Base-by-base conservation (phyloP, 352 stramenopile genomes). In the Globisporangium megalacanthum region DNA sequence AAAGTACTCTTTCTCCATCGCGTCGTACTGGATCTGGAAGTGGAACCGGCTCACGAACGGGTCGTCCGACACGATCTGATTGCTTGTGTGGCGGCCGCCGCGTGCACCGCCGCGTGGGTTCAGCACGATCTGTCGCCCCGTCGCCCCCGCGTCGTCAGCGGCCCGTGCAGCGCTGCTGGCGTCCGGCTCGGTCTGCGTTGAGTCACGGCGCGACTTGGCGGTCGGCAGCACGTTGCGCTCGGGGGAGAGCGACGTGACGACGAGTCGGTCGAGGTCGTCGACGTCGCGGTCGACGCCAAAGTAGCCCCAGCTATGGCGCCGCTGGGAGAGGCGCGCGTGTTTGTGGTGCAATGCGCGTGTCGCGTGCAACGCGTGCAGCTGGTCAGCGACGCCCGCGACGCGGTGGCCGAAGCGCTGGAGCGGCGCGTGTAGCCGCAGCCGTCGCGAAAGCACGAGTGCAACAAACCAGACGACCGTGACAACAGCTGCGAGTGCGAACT, bases 31-130 rank as follows among this genome's bases (percentile, higher is more conserved):
- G 56, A 94, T 86, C 54, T 77, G 70, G 60, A 94, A 94, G 51
- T 94, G 84, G 50, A 78, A 82, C 6, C 84, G 82, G 33, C 80
- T 92, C 62, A 94, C 84, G 64, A 84, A 90, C 60, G 78, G 79
- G 50, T 94, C 84, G 64, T 94, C 77, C 39, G 88, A 84, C 53
- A 94, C 86, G 63, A 94, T 92, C 56, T 92, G 80, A 61, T 92
- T 94, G 67, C 70, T 88, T 35, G 81, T 66, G 57, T 92, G 80
- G 15, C 84, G 84, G 35, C 84, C 84, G 37, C 84, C 84, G 8
- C 60, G 62, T 7, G 82, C 84, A 8, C 82, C 80, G 29, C 84
- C 74, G 48, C 69, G 70, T 20, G 82, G 82, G 22, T 86, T 68
- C 25, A 92, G 66, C 56, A 89, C 58, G 62, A 92, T 90, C 49